These are phyloP conservation scores for Penicillium ucsense DNA, from an alignment of 495 filamentous ascomycete genomes.

Conservation along the genomic window DNA sequence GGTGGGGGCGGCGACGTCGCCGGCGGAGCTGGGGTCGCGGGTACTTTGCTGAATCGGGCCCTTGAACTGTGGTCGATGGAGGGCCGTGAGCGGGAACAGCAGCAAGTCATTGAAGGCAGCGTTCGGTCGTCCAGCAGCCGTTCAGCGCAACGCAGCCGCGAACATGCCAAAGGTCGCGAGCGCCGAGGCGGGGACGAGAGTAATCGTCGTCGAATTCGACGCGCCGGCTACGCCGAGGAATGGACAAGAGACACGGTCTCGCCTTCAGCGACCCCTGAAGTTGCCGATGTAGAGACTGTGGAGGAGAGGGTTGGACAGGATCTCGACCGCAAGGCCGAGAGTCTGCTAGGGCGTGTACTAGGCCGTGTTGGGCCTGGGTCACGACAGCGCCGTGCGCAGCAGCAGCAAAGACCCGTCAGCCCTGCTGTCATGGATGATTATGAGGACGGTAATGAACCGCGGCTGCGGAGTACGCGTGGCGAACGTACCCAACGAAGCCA, in stretches of 20 bases:
- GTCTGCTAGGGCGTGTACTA: slow-evolving; percentile 26
- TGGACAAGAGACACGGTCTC: slow-evolving; percentile 29
- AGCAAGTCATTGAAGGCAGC: slow-evolving; percentile 11
- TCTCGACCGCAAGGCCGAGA: slow-evolving; percentile 33
- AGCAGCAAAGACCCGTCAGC: slow-evolving; percentile 2
- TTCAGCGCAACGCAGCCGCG: slow-evolving; percentile 16
- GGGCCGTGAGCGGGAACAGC: slow-evolving; percentile 20
- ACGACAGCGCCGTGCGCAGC: slow-evolving; percentile 13
- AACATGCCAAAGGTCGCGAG: slow-evolving; percentile 17
- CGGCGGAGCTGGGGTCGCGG: slow-evolving; percentile 59
- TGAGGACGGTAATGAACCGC: not conserved
- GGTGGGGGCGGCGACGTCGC: slow-evolving; percentile 49
- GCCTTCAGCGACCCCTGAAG: slow-evolving; percentile 12
- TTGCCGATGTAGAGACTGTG: slow-evolving; percentile 6
- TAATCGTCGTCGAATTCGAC: slow-evolving; percentile 17
- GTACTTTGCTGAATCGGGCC: slow-evolving; percentile 63
- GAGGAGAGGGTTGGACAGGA: slow-evolving; percentile 36
- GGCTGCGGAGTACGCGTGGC: slow-evolving; percentile 12
- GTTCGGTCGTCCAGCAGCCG: slow-evolving; percentile 8
- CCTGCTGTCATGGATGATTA: slow-evolving; percentile 16
- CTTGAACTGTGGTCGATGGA: slow-evolving; percentile 55
- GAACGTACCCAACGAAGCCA: slow-evolving; percentile 18
- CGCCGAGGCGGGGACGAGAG: slow-evolving; percentile 5
- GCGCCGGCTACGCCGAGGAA: slow-evolving; percentile 19
- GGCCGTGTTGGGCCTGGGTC: slow-evolving; percentile 22